Percentiles rank a stretch among this genome's conserved stretches.
Conservation (phyloP, 2,329 filamentous ascomycete genomes). For the Chrysosporium keratinophilum region DNA sequence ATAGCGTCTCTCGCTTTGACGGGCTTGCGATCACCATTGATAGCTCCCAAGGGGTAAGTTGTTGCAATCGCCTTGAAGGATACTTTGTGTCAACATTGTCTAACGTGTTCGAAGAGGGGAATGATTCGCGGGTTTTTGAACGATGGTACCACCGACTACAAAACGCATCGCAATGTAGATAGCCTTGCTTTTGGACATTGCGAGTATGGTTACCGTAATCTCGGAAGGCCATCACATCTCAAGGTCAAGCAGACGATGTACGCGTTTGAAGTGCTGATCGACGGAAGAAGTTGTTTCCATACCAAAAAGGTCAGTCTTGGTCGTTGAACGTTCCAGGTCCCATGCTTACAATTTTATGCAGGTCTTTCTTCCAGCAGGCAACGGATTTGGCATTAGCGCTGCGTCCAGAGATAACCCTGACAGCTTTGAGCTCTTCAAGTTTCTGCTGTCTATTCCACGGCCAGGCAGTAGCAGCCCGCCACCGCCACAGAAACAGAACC, state of each 20-base stretch:
- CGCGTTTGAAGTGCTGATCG: slow-evolving; percentile 67
- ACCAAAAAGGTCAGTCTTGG: slow-evolving; percentile 47
- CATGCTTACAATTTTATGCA: slow-evolving; percentile 25
- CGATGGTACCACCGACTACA: slow-evolving; percentile 74
- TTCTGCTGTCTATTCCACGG: slow-evolving; percentile 56
- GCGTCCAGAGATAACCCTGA: slow-evolving; percentile 85
- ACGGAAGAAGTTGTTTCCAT: slow-evolving; percentile 72
- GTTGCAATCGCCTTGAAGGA: background rate
- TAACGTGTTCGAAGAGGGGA: slow-evolving; percentile 37
- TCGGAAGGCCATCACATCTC: slow-evolving; percentile 71
- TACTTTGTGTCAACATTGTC: background rate
- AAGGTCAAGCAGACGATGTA: slow-evolving; percentile 58
- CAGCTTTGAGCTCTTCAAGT: slow-evolving; percentile 86
- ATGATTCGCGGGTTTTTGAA: slow-evolving; percentile 88
- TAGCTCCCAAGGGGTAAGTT: slow-evolving; percentile 54
- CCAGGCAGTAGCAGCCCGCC: slow-evolving; percentile 25
- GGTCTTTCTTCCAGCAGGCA: slow-evolving; percentile 66
- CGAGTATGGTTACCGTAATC: slow-evolving; percentile 79
- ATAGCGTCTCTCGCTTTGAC: slow-evolving; percentile 75
- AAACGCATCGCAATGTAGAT: slow-evolving; percentile 64
- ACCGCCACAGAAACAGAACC: slow-evolving; percentile 15
- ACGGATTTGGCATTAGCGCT: slow-evolving; percentile 78
- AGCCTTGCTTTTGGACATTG: slow-evolving; percentile 88
- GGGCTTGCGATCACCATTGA: slow-evolving; percentile 83
- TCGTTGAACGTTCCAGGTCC: background rate